Conservation (phyloP, 352 stramenopile species). For the Elongisporangium anandrum region DNA sequence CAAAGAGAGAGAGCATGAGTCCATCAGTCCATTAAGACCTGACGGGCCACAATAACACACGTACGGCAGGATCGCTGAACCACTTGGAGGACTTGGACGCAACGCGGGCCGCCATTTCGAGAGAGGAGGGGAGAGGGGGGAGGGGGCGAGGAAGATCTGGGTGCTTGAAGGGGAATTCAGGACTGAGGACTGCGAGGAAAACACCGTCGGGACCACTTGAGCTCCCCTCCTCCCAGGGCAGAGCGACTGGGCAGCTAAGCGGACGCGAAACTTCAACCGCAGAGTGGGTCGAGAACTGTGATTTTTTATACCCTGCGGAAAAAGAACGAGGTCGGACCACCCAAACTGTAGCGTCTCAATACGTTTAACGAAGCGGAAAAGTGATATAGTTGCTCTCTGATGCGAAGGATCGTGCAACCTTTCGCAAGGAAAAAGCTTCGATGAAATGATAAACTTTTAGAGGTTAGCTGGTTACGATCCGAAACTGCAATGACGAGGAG, state of each 20-base stretch:
- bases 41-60: slow-evolving; percentile 2
- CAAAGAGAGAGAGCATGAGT: not conserved
- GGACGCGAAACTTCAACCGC: not conserved
- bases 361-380: not conserved
- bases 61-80: slow-evolving; percentile 15
- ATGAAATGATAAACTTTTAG: not conserved
- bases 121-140: not conserved
- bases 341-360: not conserved
- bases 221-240: too few species aligned
- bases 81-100: slow-evolving; percentile 24
- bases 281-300: not conserved
- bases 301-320: not conserved
- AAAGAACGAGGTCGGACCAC: not conserved
- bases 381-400: not conserved
- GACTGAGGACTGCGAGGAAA: slow-evolving; percentile 8
- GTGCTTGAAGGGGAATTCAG: slow-evolving; percentile 10
- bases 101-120: slow-evolving; percentile 27
- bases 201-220: not conserved
- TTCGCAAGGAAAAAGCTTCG: not conserved
- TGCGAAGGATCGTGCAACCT: not conserved
- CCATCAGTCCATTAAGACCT: not conserved
- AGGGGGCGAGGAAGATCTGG: slow-evolving; percentile 2
- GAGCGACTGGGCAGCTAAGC: not conserved
- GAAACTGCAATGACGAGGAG: not conserved
- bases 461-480: not conserved